Conservation (phyloP, 768 basidiomycete species). For the Zangia roseola region DNA sequence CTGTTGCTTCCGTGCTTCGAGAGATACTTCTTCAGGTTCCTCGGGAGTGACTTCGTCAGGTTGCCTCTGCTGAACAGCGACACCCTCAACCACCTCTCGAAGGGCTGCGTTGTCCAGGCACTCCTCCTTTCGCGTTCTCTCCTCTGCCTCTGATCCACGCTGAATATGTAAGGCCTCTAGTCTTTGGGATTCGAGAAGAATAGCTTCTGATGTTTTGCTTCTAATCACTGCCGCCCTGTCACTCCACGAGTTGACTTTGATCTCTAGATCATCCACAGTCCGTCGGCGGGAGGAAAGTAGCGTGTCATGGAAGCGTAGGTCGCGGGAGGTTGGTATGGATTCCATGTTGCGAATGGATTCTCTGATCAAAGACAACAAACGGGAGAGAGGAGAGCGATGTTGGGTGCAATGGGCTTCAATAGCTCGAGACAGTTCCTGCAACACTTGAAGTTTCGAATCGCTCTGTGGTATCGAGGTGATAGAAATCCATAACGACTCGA, state of each 20-base stretch:
- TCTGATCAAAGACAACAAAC: conserved; percentile 53
- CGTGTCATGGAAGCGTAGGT: conserved; percentile 44
- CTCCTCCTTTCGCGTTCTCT: conserved; percentile 18
- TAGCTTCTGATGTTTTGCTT: conserved; percentile 38
- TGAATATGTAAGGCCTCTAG: conserved; percentile 38
- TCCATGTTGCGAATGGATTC: conserved; percentile 58
- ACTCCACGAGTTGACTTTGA: conserved; percentile 47
- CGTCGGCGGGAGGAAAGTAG: conserved; percentile 49
- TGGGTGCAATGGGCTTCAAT: conserved; percentile 36
- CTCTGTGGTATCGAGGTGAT: conserved; percentile 30
- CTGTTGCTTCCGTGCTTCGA: background rate
- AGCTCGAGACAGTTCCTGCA: conserved; percentile 37
- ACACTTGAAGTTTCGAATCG: conserved; percentile 31
- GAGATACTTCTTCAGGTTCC: background rate
- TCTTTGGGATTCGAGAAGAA: conserved; percentile 42
- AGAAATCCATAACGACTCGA: conserved; percentile 39
- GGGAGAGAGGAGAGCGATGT: conserved; percentile 39
- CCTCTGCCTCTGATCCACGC: conserved; percentile 28
- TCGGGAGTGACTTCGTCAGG: conserved; percentile 23
- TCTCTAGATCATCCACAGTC: conserved; percentile 51
- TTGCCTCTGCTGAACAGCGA: conserved; percentile 26
- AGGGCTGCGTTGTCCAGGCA: conserved; percentile 37
- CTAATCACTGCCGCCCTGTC: conserved; percentile 34
- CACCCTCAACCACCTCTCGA: conserved; percentile 33
- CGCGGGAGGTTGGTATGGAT: conserved; percentile 40